A percentile compares a stretch with the other conserved stretches of the same genome.
Evolutionary conservation across 108 stramenopile species (phyloP).

Genomic region (Nitzschia palea): DNA sequence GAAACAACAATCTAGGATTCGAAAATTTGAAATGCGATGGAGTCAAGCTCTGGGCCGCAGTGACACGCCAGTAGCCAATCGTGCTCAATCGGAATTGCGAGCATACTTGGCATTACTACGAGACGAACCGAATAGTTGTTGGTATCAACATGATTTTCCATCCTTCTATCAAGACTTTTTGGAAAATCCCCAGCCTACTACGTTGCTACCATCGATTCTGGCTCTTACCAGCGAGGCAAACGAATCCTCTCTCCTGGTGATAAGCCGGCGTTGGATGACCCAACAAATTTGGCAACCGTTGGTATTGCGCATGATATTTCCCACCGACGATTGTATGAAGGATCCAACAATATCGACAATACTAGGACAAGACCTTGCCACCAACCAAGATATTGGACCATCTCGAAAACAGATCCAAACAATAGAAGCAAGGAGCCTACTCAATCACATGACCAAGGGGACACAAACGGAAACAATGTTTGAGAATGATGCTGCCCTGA

Average conservation of each 20-base stretch:
- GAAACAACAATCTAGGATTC: constrained; percentile 44
- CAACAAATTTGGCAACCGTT: not conserved
- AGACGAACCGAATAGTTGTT: constrained; percentile 4
- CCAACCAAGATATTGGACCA: no score
- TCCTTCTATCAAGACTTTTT: not conserved
- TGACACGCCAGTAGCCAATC: constrained; percentile 45
- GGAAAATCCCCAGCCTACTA: no score
- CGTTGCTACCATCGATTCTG: no score
- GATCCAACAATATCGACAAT: not conserved
- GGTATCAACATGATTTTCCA: constrained; percentile 9
- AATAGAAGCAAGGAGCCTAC: constrained; percentile 38
- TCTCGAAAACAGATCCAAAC: constrained; percentile 37
- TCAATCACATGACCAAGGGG: constrained; percentile 80
- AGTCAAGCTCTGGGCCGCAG: constrained; percentile 54
- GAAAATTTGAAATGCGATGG: constrained; percentile 51
- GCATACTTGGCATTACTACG: constrained; percentile 1
- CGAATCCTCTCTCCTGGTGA: no score
- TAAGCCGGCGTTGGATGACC: constrained; percentile 7
- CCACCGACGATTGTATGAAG: no score
- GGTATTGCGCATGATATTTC: not conserved
- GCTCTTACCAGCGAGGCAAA: no score
- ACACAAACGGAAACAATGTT: constrained; percentile 65
- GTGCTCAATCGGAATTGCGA: constrained; percentile 38
- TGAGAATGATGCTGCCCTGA: constrained; percentile 55
- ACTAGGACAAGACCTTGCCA: no score